Conservation (phyloP, 192 early-diverging fungal species). For the Rhizophagus prolifer region DNA sequence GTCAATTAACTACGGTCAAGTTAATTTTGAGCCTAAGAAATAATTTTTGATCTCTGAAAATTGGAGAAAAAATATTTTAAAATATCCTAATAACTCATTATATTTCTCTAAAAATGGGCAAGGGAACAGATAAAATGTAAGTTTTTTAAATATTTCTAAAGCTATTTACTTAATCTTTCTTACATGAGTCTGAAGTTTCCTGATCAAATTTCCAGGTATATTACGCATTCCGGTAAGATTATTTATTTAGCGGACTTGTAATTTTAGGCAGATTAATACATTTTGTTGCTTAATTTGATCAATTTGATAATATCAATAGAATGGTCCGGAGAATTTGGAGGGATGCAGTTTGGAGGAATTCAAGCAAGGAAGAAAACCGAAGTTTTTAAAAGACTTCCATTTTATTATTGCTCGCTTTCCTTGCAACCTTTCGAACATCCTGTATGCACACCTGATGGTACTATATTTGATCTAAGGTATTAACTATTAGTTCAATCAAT, state of each 20-base stretch:
- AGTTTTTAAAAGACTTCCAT: slow-evolving; percentile 74
- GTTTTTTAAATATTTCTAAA: not conserved
- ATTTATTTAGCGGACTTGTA: not conserved
- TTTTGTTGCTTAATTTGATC: not conserved
- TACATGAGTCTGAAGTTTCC: not conserved
- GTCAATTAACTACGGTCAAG: too few species aligned
- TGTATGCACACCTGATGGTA: slow-evolving; percentile 83
- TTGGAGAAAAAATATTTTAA: too few species aligned
- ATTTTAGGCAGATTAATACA: not conserved
- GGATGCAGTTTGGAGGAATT: slow-evolving; percentile 65
- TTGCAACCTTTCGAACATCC: slow-evolving; percentile 84
- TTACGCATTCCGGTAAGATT: slow-evolving; percentile 28
- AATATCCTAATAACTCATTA: too few species aligned
- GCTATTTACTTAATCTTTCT: not conserved
- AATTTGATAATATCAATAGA: slow-evolving; percentile 23
- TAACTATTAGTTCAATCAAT: not conserved
- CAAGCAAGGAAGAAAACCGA: slow-evolving; percentile 52
- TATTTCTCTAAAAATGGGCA: slow-evolving; percentile 10
- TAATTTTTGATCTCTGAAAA: too few species aligned
- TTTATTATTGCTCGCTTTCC: slow-evolving; percentile 89
- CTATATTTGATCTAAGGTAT: slow-evolving; percentile 80
- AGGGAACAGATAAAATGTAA: slow-evolving; percentile 31
- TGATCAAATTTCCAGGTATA: slow-evolving; percentile 10
- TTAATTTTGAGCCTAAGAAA: too few species aligned
- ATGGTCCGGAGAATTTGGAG: slow-evolving; percentile 54